Evolutionary conservation across 768 basidiomycete species (phyloP).

Genomic region (Macrolepiota albuminosa): DNA sequence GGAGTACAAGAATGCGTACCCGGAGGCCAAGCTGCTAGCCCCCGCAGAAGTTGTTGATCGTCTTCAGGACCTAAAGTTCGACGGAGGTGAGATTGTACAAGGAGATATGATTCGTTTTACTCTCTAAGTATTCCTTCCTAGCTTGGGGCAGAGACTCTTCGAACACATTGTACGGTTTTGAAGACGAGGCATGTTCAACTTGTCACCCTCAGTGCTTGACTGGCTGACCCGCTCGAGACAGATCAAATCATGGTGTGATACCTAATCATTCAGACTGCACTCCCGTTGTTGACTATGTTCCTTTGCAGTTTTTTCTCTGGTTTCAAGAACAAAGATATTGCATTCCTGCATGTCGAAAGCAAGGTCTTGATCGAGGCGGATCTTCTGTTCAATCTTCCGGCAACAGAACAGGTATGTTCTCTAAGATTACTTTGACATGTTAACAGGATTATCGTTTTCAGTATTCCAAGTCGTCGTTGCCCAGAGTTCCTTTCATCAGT

Average conservation of each 20-base stretch:
- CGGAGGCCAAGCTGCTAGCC: constrained; percentile 61
- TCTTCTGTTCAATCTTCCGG: constrained; percentile 76
- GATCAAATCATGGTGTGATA: constrained; percentile 41
- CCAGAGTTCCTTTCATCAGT: constrained; percentile 24
- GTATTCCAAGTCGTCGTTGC: constrained; percentile 29
- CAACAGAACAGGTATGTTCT: constrained; percentile 57
- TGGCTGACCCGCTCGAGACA: constrained; percentile 2
- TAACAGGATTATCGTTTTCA: constrained; percentile 1
- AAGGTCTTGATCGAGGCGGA: constrained; percentile 73
- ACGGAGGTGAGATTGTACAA: constrained; percentile 43
- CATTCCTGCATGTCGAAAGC: constrained; percentile 64
- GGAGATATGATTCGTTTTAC: not conserved
- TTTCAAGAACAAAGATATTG: constrained; percentile 69
- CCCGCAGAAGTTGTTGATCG: constrained; percentile 47
- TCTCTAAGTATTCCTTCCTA: constrained; percentile 9
- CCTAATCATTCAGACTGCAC: not conserved
- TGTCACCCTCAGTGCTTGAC: not conserved
- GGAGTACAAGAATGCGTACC: constrained; percentile 59
- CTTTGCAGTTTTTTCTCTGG: constrained; percentile 56
- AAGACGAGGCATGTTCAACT: constrained; percentile 41
- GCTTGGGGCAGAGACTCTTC: constrained; percentile 53
- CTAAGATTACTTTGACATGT: too few relatives aligned
- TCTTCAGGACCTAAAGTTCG: constrained; percentile 47
- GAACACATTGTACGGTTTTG: constrained; percentile 63
- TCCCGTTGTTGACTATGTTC: not conserved